A percentile compares a stretch with the other conserved stretches of the same genome.
These are phyloP conservation scores for Allantophomopsis lycopodina DNA, from an alignment of 2,329 filamentous ascomycete species.

Conservation along the genomic window DNA sequence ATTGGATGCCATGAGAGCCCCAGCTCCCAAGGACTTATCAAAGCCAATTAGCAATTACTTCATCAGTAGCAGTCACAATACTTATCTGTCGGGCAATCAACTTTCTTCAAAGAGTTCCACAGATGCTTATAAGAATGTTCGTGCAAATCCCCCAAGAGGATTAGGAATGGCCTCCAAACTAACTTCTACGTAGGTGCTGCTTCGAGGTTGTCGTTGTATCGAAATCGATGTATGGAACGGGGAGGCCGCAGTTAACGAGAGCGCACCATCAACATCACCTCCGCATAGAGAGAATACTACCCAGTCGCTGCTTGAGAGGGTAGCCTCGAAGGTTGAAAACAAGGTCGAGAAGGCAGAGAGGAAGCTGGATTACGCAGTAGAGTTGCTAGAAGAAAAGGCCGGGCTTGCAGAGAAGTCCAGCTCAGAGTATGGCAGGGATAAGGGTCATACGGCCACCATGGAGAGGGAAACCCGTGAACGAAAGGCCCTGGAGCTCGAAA, in stretches of 20 bases:
- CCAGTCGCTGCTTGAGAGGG: too few relatives aligned
- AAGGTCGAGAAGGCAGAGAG: conserved; percentile 13
- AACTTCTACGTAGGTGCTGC: conserved; percentile 40
- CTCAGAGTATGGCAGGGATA: background rate
- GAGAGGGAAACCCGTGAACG: background rate
- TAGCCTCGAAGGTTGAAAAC: too few relatives aligned
- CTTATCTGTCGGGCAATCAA: conserved; percentile 81
- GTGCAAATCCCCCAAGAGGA: conserved; percentile 15
- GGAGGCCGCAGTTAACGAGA: conserved; percentile 18
- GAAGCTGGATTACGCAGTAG: conserved; percentile 9
- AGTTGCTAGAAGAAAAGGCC: conserved; percentile 4
- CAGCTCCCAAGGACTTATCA: conserved; percentile 13
- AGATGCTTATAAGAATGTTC: conserved; percentile 63
- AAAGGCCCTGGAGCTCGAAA: conserved; percentile 6
- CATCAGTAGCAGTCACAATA: conserved; percentile 91
- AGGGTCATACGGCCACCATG: conserved; percentile 2
- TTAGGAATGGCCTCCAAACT: conserved; percentile 3
- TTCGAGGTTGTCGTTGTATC: conserved; percentile 72
- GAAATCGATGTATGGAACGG: conserved; percentile 96
- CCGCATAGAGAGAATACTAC: conserved; percentile 12
- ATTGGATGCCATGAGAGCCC: conserved; percentile 12
- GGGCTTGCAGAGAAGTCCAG: conserved; percentile 4
- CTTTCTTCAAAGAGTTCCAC: conserved; percentile 64
- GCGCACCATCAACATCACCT: conserved; percentile 11
- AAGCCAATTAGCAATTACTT: conserved; percentile 55